Percentiles rank a stretch among this genome's conserved stretches.
Conservation (phyloP, 371 early-diverging fungal genomes). For the Mortierella sp. region DNA sequence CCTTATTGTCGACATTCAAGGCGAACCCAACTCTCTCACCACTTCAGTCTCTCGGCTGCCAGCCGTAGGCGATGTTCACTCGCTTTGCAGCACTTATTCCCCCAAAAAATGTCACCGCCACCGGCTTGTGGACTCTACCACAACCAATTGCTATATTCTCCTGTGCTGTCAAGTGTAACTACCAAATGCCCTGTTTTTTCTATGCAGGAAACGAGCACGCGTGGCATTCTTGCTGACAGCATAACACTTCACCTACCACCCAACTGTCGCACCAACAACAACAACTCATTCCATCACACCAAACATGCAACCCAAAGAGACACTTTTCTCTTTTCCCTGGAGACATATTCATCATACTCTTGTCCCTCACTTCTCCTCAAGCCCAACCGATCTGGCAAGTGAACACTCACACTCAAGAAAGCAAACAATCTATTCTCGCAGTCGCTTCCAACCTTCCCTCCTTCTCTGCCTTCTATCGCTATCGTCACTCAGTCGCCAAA, state of each 20-base stretch:
- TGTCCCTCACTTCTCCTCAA: background rate
- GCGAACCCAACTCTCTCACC: background rate
- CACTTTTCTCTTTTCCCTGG: background rate
- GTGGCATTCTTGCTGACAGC: background rate
- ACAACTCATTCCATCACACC: background rate
- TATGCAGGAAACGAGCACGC: background rate
- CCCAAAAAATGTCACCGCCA: background rate
- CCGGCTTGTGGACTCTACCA: background rate
- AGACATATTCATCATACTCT: background rate
- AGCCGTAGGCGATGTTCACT: slow-evolving; percentile 7
- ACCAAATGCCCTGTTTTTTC: background rate
- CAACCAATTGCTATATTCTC: background rate
- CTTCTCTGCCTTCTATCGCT: background rate
- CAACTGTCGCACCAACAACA: background rate
- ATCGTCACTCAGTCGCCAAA: background rate
- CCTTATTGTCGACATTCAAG: background rate
- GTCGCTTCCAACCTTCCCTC: background rate
- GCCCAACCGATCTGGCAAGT: background rate
- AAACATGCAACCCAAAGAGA: background rate
- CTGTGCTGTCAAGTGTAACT: background rate
- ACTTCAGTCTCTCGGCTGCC: slow-evolving; percentile 1
- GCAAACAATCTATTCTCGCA: background rate
- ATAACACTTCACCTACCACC: background rate
- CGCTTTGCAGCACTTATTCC: background rate
- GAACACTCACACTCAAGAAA: background rate